Evolutionary conservation across 108 stramenopile genomes (phyloP), one percentile per base, ranked within the genome.

Genomic region (Cyclotella distinguenda): DNA sequence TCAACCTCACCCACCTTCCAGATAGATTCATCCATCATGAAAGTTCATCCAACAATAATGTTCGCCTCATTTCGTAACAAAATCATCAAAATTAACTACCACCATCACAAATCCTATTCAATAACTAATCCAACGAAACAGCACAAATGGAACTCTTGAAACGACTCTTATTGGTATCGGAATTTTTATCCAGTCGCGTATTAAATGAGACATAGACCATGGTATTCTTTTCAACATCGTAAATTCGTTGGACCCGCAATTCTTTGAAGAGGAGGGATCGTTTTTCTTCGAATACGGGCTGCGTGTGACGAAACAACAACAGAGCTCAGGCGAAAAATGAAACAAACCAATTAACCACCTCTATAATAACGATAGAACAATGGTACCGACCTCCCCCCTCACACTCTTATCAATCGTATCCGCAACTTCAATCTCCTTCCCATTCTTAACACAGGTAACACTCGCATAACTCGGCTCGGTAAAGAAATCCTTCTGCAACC

Each of bases 131-230:
- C 36, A 95, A 51, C 70, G 79, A 78, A 48, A 96, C 78, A 12
- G 95, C 92, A 77, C 88, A 91, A 25, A 90, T 60, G 0, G 83
- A 84, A 31, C 74, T 80, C 62, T 89, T 86, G 63, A 96, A 96
- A 10, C 95, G 82, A 45, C 72, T 65, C 66, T 96, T 96, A 75
- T 96, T 96, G 15, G 64, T 60, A 75, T 96, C 95, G 30, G 75
- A 78, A 52, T 64, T 78, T 81, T 96, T 96, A 75, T 96, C 92
- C 57, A 96, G 54, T 30, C 95, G 74, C 16, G 92, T 94, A 66
- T 89, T 94, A 82, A 85, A 96, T 18, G 82, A 82, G 12, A 94
- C 92, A 56, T 96, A 94, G 2, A 96, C 86, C 26, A 89, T 65
- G 12, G 89, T 86, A 44, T 93, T 87, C 43, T 74, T 87, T 56